Evolutionary conservation across 1,284 basidiomycete genomes (phyloP), one percentile per base, ranked within the genome.

Genomic region (Singerocomus rubriflavus): DNA sequence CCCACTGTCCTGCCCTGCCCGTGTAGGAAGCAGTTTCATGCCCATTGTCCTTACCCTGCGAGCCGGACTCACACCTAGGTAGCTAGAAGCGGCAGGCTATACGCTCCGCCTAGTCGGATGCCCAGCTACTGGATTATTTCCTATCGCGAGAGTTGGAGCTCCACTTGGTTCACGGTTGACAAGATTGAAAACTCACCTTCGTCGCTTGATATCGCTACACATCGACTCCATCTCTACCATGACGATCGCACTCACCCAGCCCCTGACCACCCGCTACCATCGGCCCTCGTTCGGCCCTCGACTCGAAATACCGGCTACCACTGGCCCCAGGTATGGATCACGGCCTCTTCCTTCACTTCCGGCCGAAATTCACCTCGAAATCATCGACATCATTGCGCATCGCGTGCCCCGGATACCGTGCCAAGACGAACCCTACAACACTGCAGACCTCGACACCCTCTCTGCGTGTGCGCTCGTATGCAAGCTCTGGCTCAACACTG

Each of bases 391-490:
- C 38, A 48, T 66, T 13, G 51, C 56, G 29, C 40, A 36, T 44
- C 54, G 54, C 30, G 51, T 64, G 30, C 51, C 55, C 34, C 43
- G 30, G 32, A 50, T 43, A 2, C 44, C 55, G 3, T 48, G 26
- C 14, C 38, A 7, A 21, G 52, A 59, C 3, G 47, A 61, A 7
- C 35, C 52, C 29, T 54, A 54, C 25, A 53, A 56, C 36, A 62
- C 59, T n/a, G 36, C 46, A 7, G 59, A 73, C 50, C 36, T 58
- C 30, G 39, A 48, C 2, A 56, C 59, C 1, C 68, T 71, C 32
- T 55, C 57, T n/a, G 34, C 58, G 4, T 72, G 70, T 49, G 58
- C 63, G 10, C 63, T 72, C 8, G 68, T 70, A 26, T 70, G 60
- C 55, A 66, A 61, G 10, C 56, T 54, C 31, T 71, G 71, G 71